These are phyloP conservation scores for Boletus reticulatus DNA, from an alignment of 768 basidiomycete species.

Conservation along the genomic window DNA sequence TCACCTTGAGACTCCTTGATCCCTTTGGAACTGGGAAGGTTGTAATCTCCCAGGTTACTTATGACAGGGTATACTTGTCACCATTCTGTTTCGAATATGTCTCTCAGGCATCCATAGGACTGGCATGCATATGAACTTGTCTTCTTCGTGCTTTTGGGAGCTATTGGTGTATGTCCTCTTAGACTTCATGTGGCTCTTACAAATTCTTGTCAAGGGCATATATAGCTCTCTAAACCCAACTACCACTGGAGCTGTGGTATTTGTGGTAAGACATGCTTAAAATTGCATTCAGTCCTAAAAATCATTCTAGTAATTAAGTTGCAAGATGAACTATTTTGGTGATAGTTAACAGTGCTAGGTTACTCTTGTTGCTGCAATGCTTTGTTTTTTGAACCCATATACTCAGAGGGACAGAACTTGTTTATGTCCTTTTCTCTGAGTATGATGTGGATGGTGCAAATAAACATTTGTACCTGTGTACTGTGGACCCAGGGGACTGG, in stretches of 20 bases:
- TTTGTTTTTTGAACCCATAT: constrained; percentile 88
- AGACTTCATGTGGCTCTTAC: constrained; percentile 1
- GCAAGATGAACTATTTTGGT: not conserved
- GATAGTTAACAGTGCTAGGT: constrained; percentile 46
- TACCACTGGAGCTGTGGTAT: constrained; percentile 84
- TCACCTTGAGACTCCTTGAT: constrained; percentile 89
- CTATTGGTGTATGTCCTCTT: constrained; percentile 70
- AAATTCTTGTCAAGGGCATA: constrained; percentile 57
- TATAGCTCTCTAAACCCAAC: constrained; percentile 93
- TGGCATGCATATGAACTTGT: constrained; percentile 91
- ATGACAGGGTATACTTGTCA: constrained; percentile 59
- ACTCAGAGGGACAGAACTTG: constrained; percentile 92
- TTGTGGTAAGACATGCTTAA: constrained; percentile 79
- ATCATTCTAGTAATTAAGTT: constrained; percentile 74
- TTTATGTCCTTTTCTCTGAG: constrained; percentile 89
- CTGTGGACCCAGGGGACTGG: constrained; percentile 56
- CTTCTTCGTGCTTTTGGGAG: constrained; percentile 81
- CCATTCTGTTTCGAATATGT: not conserved
- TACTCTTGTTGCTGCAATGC: constrained; percentile 68
- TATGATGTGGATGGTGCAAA: constrained; percentile 60
- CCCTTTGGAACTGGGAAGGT: constrained; percentile 95
- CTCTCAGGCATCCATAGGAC: constrained; percentile 48
- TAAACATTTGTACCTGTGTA: constrained; percentile 67
- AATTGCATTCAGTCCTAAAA: constrained; percentile 75
- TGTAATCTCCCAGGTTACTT: constrained; percentile 89